Percentiles rank a stretch among this genome's conserved stretches.
Conservation (phyloP, 768 basidiomycete genomes). For the Thelephora ganbajun region DNA sequence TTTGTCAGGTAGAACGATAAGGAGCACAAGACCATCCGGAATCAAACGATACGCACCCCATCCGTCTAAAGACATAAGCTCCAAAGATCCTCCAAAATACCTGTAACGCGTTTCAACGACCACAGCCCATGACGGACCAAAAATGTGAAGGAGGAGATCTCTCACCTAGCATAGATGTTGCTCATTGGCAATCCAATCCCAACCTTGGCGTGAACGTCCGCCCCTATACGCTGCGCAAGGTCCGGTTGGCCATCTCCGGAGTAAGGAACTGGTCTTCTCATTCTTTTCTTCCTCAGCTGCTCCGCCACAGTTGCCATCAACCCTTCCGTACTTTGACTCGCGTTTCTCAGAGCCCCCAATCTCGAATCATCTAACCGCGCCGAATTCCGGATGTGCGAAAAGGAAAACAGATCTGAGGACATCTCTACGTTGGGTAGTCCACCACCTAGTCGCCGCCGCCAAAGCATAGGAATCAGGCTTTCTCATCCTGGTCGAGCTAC, state of each 20-base stretch:
- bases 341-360: constrained; percentile 51
- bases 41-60: constrained; percentile 45
- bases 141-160: constrained; percentile 3
- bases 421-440: constrained; percentile 49
- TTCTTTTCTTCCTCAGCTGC: constrained; percentile 34
- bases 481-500: constrained; percentile 4
- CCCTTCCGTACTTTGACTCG: constrained; percentile 44
- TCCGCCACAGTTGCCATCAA: constrained; percentile 71
- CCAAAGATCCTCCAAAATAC: constrained; percentile 74
- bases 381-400: constrained; percentile 74
- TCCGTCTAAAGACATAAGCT: constrained; percentile 68
- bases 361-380: constrained; percentile 52
- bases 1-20: constrained; percentile 1
- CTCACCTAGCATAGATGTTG: constrained; percentile 73
- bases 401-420: constrained; percentile 76
- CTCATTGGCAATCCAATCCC: constrained; percentile 85
- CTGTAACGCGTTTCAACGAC: constrained; percentile 20
- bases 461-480: constrained; percentile 1
- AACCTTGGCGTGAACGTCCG: constrained; percentile 46
- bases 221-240: constrained; percentile 13
- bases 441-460: constrained; percentile 34
- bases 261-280: constrained; percentile 14
- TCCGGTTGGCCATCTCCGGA: constrained; percentile 20
- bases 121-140: not conserved
- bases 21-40: not conserved